A percentile compares a stretch with the other conserved stretches of the same genome.
Conservation (phyloP, 2,329 filamentous ascomycete genomes). For the Trichoderma koningii region DNA sequence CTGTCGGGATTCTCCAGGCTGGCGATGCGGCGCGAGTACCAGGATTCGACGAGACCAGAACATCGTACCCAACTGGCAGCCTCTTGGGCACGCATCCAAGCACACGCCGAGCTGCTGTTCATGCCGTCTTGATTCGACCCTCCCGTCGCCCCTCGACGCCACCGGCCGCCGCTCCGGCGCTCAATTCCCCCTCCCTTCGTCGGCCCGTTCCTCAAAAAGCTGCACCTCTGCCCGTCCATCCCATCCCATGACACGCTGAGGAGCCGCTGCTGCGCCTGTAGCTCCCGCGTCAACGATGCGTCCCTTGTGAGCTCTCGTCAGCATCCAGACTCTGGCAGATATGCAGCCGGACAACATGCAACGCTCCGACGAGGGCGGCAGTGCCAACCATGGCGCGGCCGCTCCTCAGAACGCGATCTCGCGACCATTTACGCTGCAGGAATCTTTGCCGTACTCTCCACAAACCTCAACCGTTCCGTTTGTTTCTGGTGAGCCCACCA, state of each 20-base stretch:
- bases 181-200: not conserved
- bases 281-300: slow-evolving; percentile 36
- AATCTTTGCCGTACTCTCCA: slow-evolving; percentile 80
- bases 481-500: slow-evolving; percentile 62
- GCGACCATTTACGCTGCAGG: slow-evolving; percentile 65
- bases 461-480: slow-evolving; percentile 80
- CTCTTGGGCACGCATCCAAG: slow-evolving; percentile 21
- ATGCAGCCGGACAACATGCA: slow-evolving; percentile 39
- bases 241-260: slow-evolving; percentile 24
- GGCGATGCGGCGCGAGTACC: slow-evolving; percentile 24
- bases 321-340: slow-evolving; percentile 36
- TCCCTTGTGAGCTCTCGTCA: slow-evolving; percentile 36
- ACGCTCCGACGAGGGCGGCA: slow-evolving; percentile 41
- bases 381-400: slow-evolving; percentile 32
- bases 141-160: not conserved
- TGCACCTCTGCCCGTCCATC: not conserved
- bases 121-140: slow-evolving; percentile 3
- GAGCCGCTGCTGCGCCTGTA: slow-evolving; percentile 11
- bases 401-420: slow-evolving; percentile 35
- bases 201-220: not conserved
- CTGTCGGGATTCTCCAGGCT: slow-evolving; percentile 30
- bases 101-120: not conserved
- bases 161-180: not conserved
- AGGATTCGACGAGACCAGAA: slow-evolving; percentile 17
- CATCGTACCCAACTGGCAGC: slow-evolving; percentile 10